phyloP scores from a whole-genome alignment of 2,329 filamentous ascomycete genomes.

The Furcasterigmium furcatum region DNA sequence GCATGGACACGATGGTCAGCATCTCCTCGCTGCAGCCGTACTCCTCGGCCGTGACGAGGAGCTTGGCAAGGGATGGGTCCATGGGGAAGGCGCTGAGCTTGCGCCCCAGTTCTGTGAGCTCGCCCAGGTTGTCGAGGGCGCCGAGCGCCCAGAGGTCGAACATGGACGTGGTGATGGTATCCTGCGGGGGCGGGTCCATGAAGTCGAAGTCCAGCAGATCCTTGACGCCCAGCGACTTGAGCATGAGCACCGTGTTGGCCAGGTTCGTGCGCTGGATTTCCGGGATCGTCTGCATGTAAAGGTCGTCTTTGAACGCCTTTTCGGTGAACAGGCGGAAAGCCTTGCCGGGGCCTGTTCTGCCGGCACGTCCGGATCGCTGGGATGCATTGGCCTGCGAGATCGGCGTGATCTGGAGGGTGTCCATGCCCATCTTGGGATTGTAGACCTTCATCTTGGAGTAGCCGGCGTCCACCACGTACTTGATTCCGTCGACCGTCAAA shows the following conservation, averaged over 20 bases:
- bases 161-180: constrained; percentile 94
- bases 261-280: constrained; percentile 97
- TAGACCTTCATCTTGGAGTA: constrained; percentile 99
- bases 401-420: constrained; percentile 94
- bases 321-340: constrained; percentile 94
- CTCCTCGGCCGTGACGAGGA: constrained; percentile 85
- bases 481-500: constrained; percentile 96
- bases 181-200: constrained; percentile 97
- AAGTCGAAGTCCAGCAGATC: constrained; percentile 97
- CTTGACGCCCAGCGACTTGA: constrained; percentile 92
- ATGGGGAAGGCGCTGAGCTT: constrained; percentile 98
- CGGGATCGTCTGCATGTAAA: constrained; percentile 95
- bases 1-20: constrained; percentile 97
- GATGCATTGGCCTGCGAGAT: constrained; percentile 96
- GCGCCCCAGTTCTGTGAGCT: constrained; percentile 79
- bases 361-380: constrained; percentile 89
- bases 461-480: constrained; percentile 96
- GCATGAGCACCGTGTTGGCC: constrained; percentile 86
- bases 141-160: constrained; percentile 97
- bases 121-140: constrained; percentile 88
- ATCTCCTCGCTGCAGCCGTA: constrained; percentile 97
- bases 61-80: constrained; percentile 92
- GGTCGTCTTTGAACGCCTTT: constrained; percentile 89
- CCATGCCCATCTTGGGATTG: constrained; percentile 99
- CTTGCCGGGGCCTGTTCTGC: constrained; percentile 91